Evolutionary conservation across 768 basidiomycete species (phyloP).

Genomic region (Leucogyrophana mollusca): DNA sequence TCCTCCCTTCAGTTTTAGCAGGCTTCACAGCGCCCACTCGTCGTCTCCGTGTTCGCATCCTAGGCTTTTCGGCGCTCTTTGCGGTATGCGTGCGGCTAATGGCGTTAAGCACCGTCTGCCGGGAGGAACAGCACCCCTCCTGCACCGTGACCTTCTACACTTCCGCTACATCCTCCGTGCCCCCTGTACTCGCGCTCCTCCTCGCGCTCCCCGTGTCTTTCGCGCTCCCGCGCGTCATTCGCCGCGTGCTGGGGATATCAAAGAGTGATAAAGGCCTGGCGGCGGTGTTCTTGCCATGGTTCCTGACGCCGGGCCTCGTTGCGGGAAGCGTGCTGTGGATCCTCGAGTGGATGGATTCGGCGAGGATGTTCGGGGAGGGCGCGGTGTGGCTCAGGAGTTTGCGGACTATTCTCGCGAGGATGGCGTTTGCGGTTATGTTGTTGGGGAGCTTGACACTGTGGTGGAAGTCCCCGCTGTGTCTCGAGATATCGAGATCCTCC

Average conservation of each 20-base stretch:
- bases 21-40: conserved; percentile 68
- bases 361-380: conserved; percentile 40
- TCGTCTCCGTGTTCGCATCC: conserved; percentile 71
- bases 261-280: conserved; percentile 77
- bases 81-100: conserved; percentile 73
- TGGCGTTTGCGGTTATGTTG: conserved; percentile 48
- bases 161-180: conserved; percentile 64
- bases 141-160: conserved; percentile 90
- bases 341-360: conserved; percentile 75
- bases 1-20: conserved; percentile 57
- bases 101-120: conserved; percentile 80
- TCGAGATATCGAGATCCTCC: conserved; percentile 52
- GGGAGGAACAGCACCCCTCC: conserved; percentile 92
- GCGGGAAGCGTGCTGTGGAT: conserved; percentile 72
- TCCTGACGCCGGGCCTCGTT: conserved; percentile 58
- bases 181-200: conserved; percentile 58
- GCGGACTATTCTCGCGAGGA: conserved; percentile 64
- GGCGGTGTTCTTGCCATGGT: conserved; percentile 54
- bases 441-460: conserved; percentile 62
- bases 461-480: conserved; percentile 72
- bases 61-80: conserved; percentile 68
- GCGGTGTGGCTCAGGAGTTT: conserved; percentile 45
- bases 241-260: conserved; percentile 59
- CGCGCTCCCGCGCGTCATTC: conserved; percentile 55
- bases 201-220: conserved; percentile 57